phyloP scores from a whole-genome alignment of 2,329 filamentous ascomycete genomes.

The Claviceps africana region DNA sequence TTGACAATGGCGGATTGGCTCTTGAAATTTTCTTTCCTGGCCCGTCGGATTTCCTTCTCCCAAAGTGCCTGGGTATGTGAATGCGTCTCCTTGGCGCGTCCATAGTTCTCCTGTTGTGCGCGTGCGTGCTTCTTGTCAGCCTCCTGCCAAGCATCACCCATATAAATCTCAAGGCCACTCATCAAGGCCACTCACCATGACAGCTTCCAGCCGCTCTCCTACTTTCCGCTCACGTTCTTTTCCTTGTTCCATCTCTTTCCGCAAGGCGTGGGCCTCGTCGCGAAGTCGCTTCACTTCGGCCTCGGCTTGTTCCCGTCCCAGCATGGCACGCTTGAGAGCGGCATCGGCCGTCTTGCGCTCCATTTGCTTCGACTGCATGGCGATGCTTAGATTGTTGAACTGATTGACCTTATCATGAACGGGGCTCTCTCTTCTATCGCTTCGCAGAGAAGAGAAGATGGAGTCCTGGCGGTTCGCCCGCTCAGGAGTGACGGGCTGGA shows the following conservation, averaged over 20 bases:
- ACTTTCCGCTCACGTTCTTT: slow-evolving; percentile 52
- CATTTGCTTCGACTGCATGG: slow-evolving; percentile 44
- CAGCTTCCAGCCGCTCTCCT: slow-evolving; percentile 50
- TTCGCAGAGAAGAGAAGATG: slow-evolving; percentile 22
- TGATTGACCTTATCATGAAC: slow-evolving; percentile 57
- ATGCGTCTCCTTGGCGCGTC: slow-evolving; percentile 55
- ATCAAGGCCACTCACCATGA: slow-evolving; percentile 54
- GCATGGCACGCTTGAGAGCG: slow-evolving; percentile 50
- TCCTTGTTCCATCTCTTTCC: slow-evolving; percentile 48
- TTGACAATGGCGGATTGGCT: slow-evolving; percentile 56
- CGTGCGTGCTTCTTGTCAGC: neutral
- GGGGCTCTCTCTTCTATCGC: slow-evolving; percentile 39
- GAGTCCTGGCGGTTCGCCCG: slow-evolving; percentile 39
- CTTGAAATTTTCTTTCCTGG: slow-evolving; percentile 61
- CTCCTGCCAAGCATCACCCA: too few species aligned
- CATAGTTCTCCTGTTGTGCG: slow-evolving; percentile 48
- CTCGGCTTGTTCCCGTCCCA: slow-evolving; percentile 59
- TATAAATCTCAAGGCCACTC: slow-evolving; percentile 15
- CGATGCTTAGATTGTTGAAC: slow-evolving; percentile 55
- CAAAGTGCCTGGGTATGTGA: slow-evolving; percentile 52
- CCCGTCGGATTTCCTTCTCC: slow-evolving; percentile 59
- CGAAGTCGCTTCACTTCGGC: slow-evolving; percentile 48
- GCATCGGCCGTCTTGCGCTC: slow-evolving; percentile 53
- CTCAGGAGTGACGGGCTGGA: slow-evolving; percentile 49
- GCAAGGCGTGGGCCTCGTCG: slow-evolving; percentile 44